phyloP scores from a whole-genome alignment of 495 filamentous ascomycete species.

The Lichenothelia convexa region DNA sequence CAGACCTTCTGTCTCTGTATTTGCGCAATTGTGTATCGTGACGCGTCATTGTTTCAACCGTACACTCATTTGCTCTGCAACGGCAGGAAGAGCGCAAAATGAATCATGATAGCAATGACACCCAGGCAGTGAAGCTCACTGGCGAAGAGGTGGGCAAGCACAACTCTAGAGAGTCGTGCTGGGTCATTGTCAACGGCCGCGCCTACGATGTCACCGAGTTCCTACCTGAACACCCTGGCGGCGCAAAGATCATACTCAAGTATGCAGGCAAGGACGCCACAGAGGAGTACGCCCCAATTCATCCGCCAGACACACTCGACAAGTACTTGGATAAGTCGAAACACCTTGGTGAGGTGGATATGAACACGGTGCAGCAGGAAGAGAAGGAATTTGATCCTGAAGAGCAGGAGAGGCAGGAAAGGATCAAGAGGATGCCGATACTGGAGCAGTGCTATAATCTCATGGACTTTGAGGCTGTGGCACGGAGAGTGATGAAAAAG shows the following conservation, averaged over 20 bases:
- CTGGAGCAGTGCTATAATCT: slow-evolving; percentile 87
- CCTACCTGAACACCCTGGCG: slow-evolving; percentile 53
- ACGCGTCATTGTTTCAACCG: no score
- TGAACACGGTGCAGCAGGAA: slow-evolving; percentile 62
- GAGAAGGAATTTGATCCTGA: slow-evolving; percentile 54
- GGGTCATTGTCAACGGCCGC: slow-evolving; percentile 58
- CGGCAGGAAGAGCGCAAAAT: no score
- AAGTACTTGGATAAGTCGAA: slow-evolving; percentile 72
- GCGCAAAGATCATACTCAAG: slow-evolving; percentile 59
- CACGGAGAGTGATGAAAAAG: slow-evolving; percentile 76
- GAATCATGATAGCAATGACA: slow-evolving; percentile 20
- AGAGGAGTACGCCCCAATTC: slow-evolving; percentile 64
- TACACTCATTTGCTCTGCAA: background rate
- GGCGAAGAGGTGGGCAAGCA: slow-evolving; percentile 52
- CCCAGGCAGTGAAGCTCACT: slow-evolving; percentile 26
- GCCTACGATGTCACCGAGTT: slow-evolving; percentile 74
- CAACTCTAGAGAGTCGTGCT: slow-evolving; percentile 48
- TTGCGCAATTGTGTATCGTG: no score
- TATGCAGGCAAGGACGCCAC: slow-evolving; percentile 80
- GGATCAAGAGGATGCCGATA: slow-evolving; percentile 59
- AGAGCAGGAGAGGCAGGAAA: slow-evolving; percentile 54
- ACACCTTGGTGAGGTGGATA: slow-evolving; percentile 82
- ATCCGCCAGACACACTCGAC: slow-evolving; percentile 59
- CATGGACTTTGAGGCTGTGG: slow-evolving; percentile 87
- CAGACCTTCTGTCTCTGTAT: no score